Base-by-base conservation (phyloP, 306 rosid genomes). In the Fragaria iinumae region DNA sequence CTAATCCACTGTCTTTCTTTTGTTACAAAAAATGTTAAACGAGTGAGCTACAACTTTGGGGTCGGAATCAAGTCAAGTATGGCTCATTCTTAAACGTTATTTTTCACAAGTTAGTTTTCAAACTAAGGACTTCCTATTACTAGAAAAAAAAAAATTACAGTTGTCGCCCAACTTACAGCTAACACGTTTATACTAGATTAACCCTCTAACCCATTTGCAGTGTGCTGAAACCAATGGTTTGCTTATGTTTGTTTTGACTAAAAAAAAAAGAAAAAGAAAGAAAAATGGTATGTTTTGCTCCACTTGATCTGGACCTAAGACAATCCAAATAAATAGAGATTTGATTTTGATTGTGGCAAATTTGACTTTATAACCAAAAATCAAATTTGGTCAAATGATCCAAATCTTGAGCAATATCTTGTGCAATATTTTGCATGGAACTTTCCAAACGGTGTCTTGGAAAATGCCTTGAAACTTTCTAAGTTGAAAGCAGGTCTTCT, bases 1-100 rank as follows among this genome's bases (percentile, higher is more conserved):
- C 52, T 39, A 39, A 41, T 6, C 44, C 45, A 8, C 0, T 2
- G 0, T 43, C 43, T 44, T 11, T 44, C 48, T 44, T 11, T 8
- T 10, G 48, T 44, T 44, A 10, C 48, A 11, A 44, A 44, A 44
- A 44, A 44, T 44, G 14, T 4, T 2, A 44, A 2, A 8, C 0
- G 0, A 16, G 56, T 50, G n/a, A 50, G n/a, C 6, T 16, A 5
- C 2, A 17, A 50, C 20, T 49, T 4, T 1, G 6, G 2, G 44
- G 52, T 12, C 5, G 5, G 6, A 17, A 49, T 4, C 1, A 14
- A 50, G 0, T 50, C 18, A 16, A 0, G 8, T 16, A 50, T 17
- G 0, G 1, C n/a, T 5, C 17, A 0, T 11, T 4, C 52, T 3
- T 47, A 3, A 13, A 11, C 0, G 5, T 2, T 11, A 16, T 0